Conservation (phyloP, 768 basidiomycete genomes). For the Boletus pseudopeckii region DNA sequence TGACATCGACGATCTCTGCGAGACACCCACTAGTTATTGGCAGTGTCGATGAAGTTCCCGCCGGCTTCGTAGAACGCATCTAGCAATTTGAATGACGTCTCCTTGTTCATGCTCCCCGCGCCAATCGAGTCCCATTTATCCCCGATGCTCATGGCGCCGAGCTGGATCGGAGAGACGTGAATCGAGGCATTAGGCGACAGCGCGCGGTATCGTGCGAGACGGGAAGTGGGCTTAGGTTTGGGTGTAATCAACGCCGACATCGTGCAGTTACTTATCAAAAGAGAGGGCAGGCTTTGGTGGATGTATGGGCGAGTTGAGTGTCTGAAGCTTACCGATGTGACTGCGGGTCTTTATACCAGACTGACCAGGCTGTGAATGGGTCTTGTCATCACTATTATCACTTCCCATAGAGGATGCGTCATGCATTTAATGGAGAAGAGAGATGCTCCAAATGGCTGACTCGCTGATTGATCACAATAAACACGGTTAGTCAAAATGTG, state of each 20-base stretch:
- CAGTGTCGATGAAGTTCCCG: slow-evolving; percentile 49
- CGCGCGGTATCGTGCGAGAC: slow-evolving; percentile 38
- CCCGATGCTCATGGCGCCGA: slow-evolving; percentile 48
- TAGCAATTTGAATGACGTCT: slow-evolving; percentile 41
- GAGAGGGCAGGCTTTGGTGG: not conserved
- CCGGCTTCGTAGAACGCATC: slow-evolving; percentile 45
- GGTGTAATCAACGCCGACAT: slow-evolving; percentile 4
- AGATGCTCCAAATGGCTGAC: too few species aligned
- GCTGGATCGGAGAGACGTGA: slow-evolving; percentile 46
- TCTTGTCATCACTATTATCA: not conserved
- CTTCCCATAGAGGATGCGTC: not conserved
- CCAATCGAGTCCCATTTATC: slow-evolving; percentile 38
- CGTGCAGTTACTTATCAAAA: not conserved
- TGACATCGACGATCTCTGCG: not conserved
- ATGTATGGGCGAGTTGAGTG: too few species aligned
- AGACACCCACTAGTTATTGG: slow-evolving; percentile 40
- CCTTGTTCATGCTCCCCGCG: slow-evolving; percentile 44
- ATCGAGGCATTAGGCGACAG: slow-evolving; percentile 41
- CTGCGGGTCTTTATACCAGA: not conserved
- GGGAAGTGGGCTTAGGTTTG: slow-evolving; percentile 29
- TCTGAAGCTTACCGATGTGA: not conserved
- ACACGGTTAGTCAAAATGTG: too few species aligned
- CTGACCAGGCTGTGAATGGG: not conserved
- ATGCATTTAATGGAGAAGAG: not conserved
- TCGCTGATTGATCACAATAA: too few species aligned